Evolutionary conservation across 192 early-diverging fungal species (phyloP), one percentile per base, ranked within the genome.

Genomic region (Coemansia sp.): DNA sequence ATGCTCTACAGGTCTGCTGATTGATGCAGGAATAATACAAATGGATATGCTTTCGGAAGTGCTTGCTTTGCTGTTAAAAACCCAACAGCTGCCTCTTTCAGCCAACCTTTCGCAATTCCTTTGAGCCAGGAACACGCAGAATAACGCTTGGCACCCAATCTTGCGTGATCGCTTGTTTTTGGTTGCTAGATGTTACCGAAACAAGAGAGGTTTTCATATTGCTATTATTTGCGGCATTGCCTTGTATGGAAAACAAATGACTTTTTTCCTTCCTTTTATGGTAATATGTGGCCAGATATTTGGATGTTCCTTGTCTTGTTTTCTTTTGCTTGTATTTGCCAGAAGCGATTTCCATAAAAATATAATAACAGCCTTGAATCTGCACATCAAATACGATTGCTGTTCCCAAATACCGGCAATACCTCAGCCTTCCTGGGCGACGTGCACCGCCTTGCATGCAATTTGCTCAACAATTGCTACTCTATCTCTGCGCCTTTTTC

Each of bases 31-130:
- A 22, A 32, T 32, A 13, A 39, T 37, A n/a, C 15, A 19, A 32
- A 59, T 59, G 57, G 37, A 59, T 41, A 59, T 37, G 57, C 10
- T 59, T 40, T 18, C 57, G 57, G 57, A 59, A 59, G 57, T 16
- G 16, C 36, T n/a, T 32, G 32, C 32, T 54, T 26, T 49, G n/a
- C 18, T 13, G 51, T 3, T 15, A 54, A 22, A 22, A 21, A 21
- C 51, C 51, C 51, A 54, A 15, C 19, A 15, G 51, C 9, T 54
- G 51, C 51, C 26, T 11, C 51, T 54, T 22, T 7, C 51, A 54
- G 8, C 9, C 9, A 8, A 21, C 22, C 26, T 19, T 21, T 7
- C 26, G 51, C 22, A 22, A 26, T 26, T 54, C 19, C 26, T 54
- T 54, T 32, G 32, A 32, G 32, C 32, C 32, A 32, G 22, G 21